Conservation (phyloP, 257 asterid genomes). For the Penstemon newberryi region DNA sequence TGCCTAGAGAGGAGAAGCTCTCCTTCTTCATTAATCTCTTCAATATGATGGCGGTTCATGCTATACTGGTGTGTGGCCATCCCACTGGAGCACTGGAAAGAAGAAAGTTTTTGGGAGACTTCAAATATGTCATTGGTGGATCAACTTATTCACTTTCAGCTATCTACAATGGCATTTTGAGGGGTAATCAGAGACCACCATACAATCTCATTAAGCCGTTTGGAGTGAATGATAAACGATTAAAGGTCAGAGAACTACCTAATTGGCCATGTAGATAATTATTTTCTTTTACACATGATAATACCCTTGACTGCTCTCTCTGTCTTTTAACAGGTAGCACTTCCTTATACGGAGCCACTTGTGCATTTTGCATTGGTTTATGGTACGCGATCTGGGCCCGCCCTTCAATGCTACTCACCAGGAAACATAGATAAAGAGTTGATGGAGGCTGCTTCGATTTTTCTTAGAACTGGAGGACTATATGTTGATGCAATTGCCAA, state of each 20-base stretch:
- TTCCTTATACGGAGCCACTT: slow-evolving; percentile 81
- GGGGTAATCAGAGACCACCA: slow-evolving; percentile 93
- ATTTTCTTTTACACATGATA: neutral
- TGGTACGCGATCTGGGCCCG: slow-evolving; percentile 85
- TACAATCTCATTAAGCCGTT: slow-evolving; percentile 78
- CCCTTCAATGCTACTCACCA: slow-evolving; percentile 83
- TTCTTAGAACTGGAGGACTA: slow-evolving; percentile 63
- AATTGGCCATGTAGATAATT: neutral
- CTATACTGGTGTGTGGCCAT: slow-evolving; percentile 70
- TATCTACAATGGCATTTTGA: slow-evolving; percentile 74
- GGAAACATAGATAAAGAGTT: slow-evolving; percentile 74
- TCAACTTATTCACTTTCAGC: slow-evolving; percentile 81
- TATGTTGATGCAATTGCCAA: slow-evolving; percentile 54
- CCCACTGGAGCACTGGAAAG: slow-evolving; percentile 76
- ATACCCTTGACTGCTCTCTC: neutral
- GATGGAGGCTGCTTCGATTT: slow-evolving; percentile 61
- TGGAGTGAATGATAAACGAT: slow-evolving; percentile 59
- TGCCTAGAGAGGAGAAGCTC: slow-evolving; percentile 84
- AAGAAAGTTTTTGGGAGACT: slow-evolving; percentile 71
- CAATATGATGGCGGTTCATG: slow-evolving; percentile 77
- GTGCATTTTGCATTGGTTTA: slow-evolving; percentile 69
- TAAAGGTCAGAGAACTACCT: slow-evolving; percentile 47
- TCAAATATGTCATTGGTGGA: slow-evolving; percentile 93
- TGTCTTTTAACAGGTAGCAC: slow-evolving; percentile 52
- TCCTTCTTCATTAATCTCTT: slow-evolving; percentile 81